Evolutionary conservation across 345 rosid species (phyloP).

Genomic region (Citrus inodora): DNA sequence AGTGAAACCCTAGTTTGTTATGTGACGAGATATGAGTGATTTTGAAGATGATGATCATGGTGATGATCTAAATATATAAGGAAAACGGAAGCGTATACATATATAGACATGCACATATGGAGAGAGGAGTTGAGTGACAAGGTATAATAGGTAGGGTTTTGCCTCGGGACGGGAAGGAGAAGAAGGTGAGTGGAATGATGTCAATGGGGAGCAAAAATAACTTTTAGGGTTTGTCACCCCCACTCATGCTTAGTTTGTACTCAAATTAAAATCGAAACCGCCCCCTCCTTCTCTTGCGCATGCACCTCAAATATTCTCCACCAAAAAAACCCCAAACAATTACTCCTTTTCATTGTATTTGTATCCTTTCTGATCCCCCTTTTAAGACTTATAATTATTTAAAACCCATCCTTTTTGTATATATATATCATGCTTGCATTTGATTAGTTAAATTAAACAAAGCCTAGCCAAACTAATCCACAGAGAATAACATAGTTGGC

Average conservation of each 20-base stretch:
- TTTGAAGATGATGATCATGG: background rate
- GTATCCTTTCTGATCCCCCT: slow-evolving; percentile 12
- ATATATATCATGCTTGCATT: slow-evolving; percentile 28
- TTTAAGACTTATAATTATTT: slow-evolving; percentile 10
- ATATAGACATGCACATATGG: background rate
- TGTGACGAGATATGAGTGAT: background rate
- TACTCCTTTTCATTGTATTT: slow-evolving; percentile 34
- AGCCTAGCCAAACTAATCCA: background rate
- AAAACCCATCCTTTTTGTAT: slow-evolving; percentile 11
- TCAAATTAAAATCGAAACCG: slow-evolving; percentile 36
- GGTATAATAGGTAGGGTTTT: slow-evolving; percentile 8
- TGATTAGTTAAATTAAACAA: slow-evolving; percentile 6
- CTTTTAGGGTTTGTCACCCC: slow-evolving; percentile 43
- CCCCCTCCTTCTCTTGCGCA: slow-evolving; percentile 31
- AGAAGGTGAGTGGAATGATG: slow-evolving; percentile 72
- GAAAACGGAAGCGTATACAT: background rate
- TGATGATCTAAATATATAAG: background rate
- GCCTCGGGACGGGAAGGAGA: slow-evolving; percentile 67
- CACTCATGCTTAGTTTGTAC: slow-evolving; percentile 51
- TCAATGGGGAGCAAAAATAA: slow-evolving; percentile 39
- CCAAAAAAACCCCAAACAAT: slow-evolving; percentile 16
- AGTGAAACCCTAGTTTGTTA: background rate
- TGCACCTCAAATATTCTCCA: slow-evolving; percentile 46
- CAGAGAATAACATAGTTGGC: slow-evolving; percentile 38
- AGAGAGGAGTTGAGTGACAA: background rate